Evolutionary conservation across 2,329 filamentous ascomycete genomes (phyloP), one percentile per base, ranked within the genome.

Genomic region (Aspergillus carbonarius): DNA sequence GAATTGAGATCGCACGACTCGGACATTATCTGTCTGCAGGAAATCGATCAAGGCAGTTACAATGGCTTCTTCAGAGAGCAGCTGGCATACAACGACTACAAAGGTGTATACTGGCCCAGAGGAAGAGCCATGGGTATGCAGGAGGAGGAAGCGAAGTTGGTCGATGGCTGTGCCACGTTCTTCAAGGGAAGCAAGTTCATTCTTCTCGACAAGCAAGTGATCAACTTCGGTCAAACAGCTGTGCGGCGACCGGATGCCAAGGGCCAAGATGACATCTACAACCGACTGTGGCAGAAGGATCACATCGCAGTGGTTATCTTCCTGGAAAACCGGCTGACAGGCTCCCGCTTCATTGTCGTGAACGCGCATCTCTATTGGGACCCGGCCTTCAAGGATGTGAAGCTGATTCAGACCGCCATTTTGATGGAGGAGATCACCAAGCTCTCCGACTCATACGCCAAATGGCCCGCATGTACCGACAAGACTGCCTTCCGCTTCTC

Each of bases 281-380:
- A 99, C 74, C 90, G 95, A 27, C 90, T 99, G 60, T 98, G 97
- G 95, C 93, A 93, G 61, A 92, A 95, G 78, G 95, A 99, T 81
- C 93, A 98, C 73, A 96, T 99, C 74, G 95, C 90, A 15, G 89
- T 96, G 49, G 86, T 96, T 49, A 87, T 90, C 57, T 96, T 98
- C 80, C 86, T 99, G 62, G 95, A 99, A 76, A 97, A 96, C 69
- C 87, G 93, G 37, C 80, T 85, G 60, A 97, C 93, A 0, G 95
- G 95, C n/a, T 88, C 92, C 13, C 88, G 95, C 57, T 80, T 98
- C 70, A 96, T 99, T 63, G 87, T 98, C 35, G 92, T 92, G 66
- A 98, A 98, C 71, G 91, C 91, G 5, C 95, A 99, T 80, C 82
- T 98, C 54, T 96, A 92, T 69, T 99, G 95, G 95, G 93, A 99